These are phyloP conservation scores for Intubia oerlemansii DNA, from an alignment of 2,329 filamentous ascomycete species.

Conservation along the genomic window DNA sequence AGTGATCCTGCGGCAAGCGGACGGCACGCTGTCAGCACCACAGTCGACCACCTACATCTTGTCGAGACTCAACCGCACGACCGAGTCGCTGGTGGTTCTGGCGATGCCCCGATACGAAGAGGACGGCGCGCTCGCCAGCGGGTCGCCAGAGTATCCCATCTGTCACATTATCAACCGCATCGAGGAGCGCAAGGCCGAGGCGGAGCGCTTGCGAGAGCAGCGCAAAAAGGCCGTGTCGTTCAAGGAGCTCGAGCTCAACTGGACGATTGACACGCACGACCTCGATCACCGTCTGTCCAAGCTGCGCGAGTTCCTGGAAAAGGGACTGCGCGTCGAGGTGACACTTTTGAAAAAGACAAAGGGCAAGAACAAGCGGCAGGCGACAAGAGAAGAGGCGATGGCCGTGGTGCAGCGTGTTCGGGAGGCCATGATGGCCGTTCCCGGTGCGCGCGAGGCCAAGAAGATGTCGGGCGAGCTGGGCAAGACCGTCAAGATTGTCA, in stretches of 20 bases:
- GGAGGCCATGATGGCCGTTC: constrained; percentile 12
- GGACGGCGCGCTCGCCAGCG: neutral
- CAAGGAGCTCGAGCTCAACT: constrained; percentile 80
- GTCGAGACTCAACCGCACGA: constrained; percentile 13
- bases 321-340: constrained; percentile 58
- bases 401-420: constrained; percentile 26
- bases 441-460: constrained; percentile 20
- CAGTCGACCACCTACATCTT: constrained; percentile 19
- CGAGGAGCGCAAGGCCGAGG: constrained; percentile 21
- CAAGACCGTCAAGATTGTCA: constrained; percentile 15
- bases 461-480: constrained; percentile 20
- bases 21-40: constrained; percentile 18
- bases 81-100: constrained; percentile 20
- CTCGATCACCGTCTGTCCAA: constrained; percentile 48
- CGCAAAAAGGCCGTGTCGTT: constrained; percentile 18
- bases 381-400: constrained; percentile 37
- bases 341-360: constrained; percentile 45
- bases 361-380: constrained; percentile 32
- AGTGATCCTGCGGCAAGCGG: constrained; percentile 15
- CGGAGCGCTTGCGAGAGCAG: constrained; percentile 20
- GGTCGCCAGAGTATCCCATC: constrained; percentile 25
- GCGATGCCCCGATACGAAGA: neutral
- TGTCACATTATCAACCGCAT: constrained; percentile 49
- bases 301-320: constrained; percentile 45
- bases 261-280: constrained; percentile 64